Conservation (phyloP, 176 grass and related monocot genomes). For the Paspalum vaginatum region DNA sequence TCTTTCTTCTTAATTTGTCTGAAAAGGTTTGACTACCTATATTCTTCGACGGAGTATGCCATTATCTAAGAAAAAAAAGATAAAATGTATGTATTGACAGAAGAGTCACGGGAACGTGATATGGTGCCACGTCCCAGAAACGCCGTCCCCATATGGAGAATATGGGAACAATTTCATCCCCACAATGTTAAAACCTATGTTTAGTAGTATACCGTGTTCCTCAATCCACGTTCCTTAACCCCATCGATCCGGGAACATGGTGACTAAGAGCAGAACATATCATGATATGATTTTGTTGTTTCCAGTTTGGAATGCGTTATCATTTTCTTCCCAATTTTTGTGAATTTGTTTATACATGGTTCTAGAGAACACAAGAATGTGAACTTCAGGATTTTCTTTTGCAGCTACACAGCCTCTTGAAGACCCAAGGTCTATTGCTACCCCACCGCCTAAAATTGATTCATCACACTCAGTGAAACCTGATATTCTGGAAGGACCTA, state of each 20-base stretch:
- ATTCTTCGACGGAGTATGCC: neutral
- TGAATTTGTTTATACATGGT: neutral
- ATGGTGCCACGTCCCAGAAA: too few relatives aligned
- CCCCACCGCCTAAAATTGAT: neutral
- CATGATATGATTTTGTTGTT: neutral
- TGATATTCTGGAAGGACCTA: neutral
- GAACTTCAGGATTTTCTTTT: neutral
- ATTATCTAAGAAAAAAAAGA: neutral
- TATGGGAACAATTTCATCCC: too few relatives aligned
- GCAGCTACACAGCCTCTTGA: slow-evolving; percentile 14
- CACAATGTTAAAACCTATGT: too few relatives aligned
- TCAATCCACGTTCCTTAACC: too few relatives aligned
- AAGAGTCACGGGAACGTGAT: too few relatives aligned
- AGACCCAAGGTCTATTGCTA: neutral
- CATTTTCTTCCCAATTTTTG: neutral
- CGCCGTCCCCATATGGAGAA: too few relatives aligned
- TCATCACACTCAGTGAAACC: neutral
- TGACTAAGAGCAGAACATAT: neutral
- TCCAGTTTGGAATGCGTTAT: neutral
- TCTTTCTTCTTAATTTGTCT: too few relatives aligned
- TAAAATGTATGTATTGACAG: neutral
- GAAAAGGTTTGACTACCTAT: too few relatives aligned
- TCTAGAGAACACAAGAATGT: slow-evolving; percentile 24
- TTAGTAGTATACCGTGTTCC: too few relatives aligned
- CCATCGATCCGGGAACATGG: too few relatives aligned